phyloP scores from a whole-genome alignment of 768 basidiomycete genomes.

The Paxillus ammoniavirescens region DNA sequence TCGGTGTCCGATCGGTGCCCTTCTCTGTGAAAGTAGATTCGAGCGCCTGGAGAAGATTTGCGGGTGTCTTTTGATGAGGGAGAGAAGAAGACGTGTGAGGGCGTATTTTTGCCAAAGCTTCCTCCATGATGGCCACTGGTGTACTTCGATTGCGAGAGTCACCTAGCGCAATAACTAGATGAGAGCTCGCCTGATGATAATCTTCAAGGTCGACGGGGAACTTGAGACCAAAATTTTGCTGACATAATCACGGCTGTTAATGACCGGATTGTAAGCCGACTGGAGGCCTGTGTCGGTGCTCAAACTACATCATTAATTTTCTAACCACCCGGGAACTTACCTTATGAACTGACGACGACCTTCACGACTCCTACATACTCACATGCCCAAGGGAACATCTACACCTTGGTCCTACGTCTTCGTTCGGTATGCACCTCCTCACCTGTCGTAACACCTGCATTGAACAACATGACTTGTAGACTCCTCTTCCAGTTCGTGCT shows the following conservation, averaged over 20 bases:
- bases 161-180: too few species aligned
- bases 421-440: slow-evolving; percentile 49
- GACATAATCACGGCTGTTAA: slow-evolving; percentile 22
- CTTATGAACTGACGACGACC: slow-evolving; percentile 5
- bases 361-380: neutral
- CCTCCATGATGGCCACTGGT: slow-evolving; percentile 45
- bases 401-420: slow-evolving; percentile 66
- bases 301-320: neutral
- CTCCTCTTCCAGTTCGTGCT: slow-evolving; percentile 78
- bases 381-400: slow-evolving; percentile 40
- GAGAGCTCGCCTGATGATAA: neutral
- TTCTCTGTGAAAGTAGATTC: slow-evolving; percentile 79
- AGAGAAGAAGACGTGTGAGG: slow-evolving; percentile 79
- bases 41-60: slow-evolving; percentile 78
- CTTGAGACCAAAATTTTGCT: slow-evolving; percentile 31
- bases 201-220: neutral
- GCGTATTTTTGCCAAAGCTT: slow-evolving; percentile 79
- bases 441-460: neutral
- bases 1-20: slow-evolving; percentile 63
- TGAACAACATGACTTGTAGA: slow-evolving; percentile 32
- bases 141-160: neutral
- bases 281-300: neutral
- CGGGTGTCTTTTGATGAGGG: slow-evolving; percentile 88
- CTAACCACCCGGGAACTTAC: neutral
- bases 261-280: neutral